Base-by-base conservation (phyloP, 1,284 basidiomycete species). In the Vanrija sp. region DNA sequence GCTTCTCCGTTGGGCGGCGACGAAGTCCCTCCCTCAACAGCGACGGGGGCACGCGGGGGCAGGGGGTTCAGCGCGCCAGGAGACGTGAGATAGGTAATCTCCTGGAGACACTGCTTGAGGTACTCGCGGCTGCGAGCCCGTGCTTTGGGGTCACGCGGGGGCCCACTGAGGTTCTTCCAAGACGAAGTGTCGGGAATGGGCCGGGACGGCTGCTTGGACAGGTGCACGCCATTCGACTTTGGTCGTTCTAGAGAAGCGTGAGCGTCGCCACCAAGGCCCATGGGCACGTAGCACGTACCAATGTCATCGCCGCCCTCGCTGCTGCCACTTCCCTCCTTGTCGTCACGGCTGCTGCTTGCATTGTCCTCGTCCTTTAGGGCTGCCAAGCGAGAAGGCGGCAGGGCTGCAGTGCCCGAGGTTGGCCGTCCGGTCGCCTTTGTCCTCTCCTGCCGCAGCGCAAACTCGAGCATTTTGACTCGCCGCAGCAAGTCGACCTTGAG, bases 401-500 rank as follows among this genome's bases (percentile, higher is more conserved):
- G 63, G 16, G 62, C 63, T 9, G 63, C 41, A 9, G 53, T 58
- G 4, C 59, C 50, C 6, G 53, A 53, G 6, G 58, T 35, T 18
- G 49, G 50, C 3, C 48, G 46, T 45, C 41, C 24, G 25, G 24
- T 35, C 35, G 44, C 87, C 74, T 91, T 93, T 61, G 88, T 86
- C 67, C 89, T 85, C 79, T 98, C 94, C 79, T 95, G 87, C 46
- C 92, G 84, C 51, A 95, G 79, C 38, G 91, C 91, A 75, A 91
- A 97, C 77, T 99, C 96, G 49, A 98, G 85, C 95, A 99, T 97
- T 83, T 96, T 97, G 66, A 98, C 96, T 53, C 95, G 85, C 53
- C 94, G 84, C 82, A 95, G 86, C 43, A 98, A 82, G 76, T 98
- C 95, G 50, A 95, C 84, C 76, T 97, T 93, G 61, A 96, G 85